Percentiles rank a stretch among this genome's conserved stretches.
Evolutionary conservation across 805 yeast species (phyloP).

Genomic region (Komagataella ulmi): DNA sequence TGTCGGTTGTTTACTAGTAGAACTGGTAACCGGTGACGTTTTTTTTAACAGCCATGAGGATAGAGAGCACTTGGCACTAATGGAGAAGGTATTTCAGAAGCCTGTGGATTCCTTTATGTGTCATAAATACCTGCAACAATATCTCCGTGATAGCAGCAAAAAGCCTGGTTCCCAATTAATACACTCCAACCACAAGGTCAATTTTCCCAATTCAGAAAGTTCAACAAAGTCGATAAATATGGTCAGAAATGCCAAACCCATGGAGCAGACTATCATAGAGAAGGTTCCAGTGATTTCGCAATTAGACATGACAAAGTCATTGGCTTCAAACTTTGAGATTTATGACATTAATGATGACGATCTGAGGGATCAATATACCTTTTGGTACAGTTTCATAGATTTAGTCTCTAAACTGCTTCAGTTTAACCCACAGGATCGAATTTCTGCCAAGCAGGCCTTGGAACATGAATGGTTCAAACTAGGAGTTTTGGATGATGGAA

Average conservation of each 20-base stretch:
- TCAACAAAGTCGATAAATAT: slow-evolving; percentile 21
- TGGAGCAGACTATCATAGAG: slow-evolving; percentile 12
- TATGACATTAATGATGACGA: slow-evolving; percentile 18
- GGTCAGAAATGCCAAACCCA: slow-evolving; percentile 16
- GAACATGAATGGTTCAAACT: slow-evolving; percentile 65
- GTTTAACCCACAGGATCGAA: slow-evolving; percentile 36
- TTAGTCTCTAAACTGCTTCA: slow-evolving; percentile 33
- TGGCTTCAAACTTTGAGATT: slow-evolving; percentile 11
- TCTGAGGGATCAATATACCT: slow-evolving; percentile 45
- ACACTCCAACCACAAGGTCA: slow-evolving; percentile 5
- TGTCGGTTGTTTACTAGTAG: slow-evolving; percentile 85
- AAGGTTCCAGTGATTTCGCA: slow-evolving; percentile 16
- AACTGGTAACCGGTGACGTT: slow-evolving; percentile 87
- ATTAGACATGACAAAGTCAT: slow-evolving; percentile 9
- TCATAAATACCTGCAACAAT: slow-evolving; percentile 7
- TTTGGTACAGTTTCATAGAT: slow-evolving; percentile 70
- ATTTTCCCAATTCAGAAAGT: slow-evolving; percentile 23
- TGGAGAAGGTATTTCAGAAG: slow-evolving; percentile 64
- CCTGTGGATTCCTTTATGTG: slow-evolving; percentile 22
- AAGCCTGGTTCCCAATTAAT: slow-evolving; percentile 10
- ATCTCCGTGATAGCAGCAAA: slow-evolving; percentile 9
- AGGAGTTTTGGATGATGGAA: slow-evolving; percentile 46
- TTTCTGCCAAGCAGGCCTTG: slow-evolving; percentile 41
- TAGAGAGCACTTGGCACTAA: slow-evolving; percentile 87
- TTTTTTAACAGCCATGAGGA: slow-evolving; percentile 92